A percentile compares a stretch with the other conserved stretches of the same genome.
These are phyloP conservation scores for Scenedesmus sp. DNA, from an alignment of 163 green algal genomes.

Conservation along the genomic window DNA sequence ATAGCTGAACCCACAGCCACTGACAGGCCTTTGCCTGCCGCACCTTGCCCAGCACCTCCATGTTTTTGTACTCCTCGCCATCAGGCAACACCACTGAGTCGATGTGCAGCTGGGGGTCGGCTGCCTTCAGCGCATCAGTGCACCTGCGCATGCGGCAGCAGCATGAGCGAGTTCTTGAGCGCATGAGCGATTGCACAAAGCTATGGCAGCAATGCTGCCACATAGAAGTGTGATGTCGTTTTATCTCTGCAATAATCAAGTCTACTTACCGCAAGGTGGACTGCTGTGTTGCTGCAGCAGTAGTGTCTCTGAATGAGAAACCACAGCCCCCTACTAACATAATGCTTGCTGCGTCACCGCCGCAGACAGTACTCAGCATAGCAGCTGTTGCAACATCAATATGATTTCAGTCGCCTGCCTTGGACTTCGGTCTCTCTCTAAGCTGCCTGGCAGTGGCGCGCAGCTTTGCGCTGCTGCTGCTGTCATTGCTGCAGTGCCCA, in stretches of 20 bases:
- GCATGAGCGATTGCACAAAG: background rate
- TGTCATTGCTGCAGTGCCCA: background rate
- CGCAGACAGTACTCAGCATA: no score
- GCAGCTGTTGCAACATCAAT: no score
- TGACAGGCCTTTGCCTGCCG: constrained; percentile 38
- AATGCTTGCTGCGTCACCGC: no score
- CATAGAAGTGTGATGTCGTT: no score
- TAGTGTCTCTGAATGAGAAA: no score
- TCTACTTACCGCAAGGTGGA: no score
- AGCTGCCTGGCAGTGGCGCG: no score
- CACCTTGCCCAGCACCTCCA: constrained; percentile 88
- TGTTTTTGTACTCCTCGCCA: constrained; percentile 96
- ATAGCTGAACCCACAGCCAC: background rate
- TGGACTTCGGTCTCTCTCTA: no score
- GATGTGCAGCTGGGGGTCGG: constrained; percentile 70
- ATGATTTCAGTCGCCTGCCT: no score
- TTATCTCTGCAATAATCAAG: background rate
- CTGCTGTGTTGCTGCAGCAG: no score
- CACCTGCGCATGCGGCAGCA: constrained; percentile 49
- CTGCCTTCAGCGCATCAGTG: constrained; percentile 49
- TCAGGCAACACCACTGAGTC: constrained; percentile 94
- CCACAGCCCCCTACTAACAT: no score
- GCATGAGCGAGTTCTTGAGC: background rate
- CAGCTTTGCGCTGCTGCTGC: constrained; percentile 3
- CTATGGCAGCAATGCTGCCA: background rate